Percentiles rank a stretch among this genome's conserved stretches.
Evolutionary conservation across 2,329 filamentous ascomycete species (phyloP).

Genomic region (Aureobasidium lini): DNA sequence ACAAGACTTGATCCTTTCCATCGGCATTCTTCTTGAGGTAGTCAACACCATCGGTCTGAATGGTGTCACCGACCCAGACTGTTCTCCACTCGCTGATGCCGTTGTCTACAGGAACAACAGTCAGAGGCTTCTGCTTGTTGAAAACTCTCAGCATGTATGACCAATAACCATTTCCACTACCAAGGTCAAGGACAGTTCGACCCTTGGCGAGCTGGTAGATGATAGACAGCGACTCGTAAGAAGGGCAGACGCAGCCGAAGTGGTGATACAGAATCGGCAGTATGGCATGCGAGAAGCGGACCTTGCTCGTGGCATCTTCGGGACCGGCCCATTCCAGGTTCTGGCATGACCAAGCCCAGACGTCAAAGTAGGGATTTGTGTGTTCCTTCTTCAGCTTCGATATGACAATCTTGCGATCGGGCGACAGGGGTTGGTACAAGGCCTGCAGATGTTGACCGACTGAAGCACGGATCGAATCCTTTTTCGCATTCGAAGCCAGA

Average conservation of each 20-base stretch:
- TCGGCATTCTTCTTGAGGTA: slow-evolving; percentile 47
- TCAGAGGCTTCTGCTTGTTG: slow-evolving; percentile 32
- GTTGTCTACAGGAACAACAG: slow-evolving; percentile 57
- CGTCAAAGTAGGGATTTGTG: slow-evolving; percentile 59
- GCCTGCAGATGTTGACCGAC: slow-evolving; percentile 50
- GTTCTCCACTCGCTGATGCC: slow-evolving; percentile 61
- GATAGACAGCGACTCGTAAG: slow-evolving; percentile 56
- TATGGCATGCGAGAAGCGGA: slow-evolving; percentile 56
- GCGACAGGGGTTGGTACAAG: slow-evolving; percentile 45
- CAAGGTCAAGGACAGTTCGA: slow-evolving; percentile 56
- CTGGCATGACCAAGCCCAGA: slow-evolving; percentile 59
- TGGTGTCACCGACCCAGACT: slow-evolving; percentile 61
- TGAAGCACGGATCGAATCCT: slow-evolving; percentile 51
- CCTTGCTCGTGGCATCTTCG: slow-evolving; percentile 43
- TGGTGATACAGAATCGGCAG: slow-evolving; percentile 71
- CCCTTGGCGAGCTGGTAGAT: slow-evolving; percentile 48
- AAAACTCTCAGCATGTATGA: slow-evolving; percentile 59
- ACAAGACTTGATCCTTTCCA: slow-evolving; percentile 51
- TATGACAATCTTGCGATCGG: slow-evolving; percentile 25
- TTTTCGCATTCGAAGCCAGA: slow-evolving; percentile 58
- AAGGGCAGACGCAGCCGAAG: slow-evolving; percentile 65
- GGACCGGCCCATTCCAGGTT: slow-evolving; percentile 61
- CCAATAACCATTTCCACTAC: slow-evolving; percentile 71
- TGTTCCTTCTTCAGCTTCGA: slow-evolving; percentile 39
- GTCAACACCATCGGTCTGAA: slow-evolving; percentile 51